Conservation (phyloP, 257 asterid species). For the Fraxinus pennsylvanica region DNA sequence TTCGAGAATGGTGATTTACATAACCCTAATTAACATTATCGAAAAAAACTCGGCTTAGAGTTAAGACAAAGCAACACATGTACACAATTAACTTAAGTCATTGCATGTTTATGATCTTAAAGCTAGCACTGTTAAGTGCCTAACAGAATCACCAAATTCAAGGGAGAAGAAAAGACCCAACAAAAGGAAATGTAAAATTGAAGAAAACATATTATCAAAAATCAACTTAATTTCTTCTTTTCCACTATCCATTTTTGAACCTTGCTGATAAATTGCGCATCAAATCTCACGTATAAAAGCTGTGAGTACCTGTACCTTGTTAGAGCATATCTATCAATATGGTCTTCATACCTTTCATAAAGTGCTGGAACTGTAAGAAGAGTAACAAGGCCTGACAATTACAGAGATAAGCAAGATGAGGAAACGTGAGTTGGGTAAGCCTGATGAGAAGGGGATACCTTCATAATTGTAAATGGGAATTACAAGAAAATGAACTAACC, state of each 20-base stretch:
- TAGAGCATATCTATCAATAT: constrained; percentile 39
- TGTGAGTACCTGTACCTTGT: constrained; percentile 39
- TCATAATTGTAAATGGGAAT: not conserved
- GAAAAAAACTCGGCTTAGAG: too few relatives aligned
- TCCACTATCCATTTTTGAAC: constrained; percentile 52
- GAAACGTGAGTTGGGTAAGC: not conserved
- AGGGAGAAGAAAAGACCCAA: not conserved
- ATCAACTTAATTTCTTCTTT: constrained; percentile 63
- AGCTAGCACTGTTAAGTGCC: constrained; percentile 1
- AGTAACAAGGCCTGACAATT: constrained; percentile 54
- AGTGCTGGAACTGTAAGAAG: constrained; percentile 73
- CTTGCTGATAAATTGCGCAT: constrained; percentile 45
- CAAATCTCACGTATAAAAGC: constrained; percentile 41
- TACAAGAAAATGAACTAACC: constrained; percentile 42
- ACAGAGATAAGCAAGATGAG: not conserved
- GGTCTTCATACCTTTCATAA: constrained; percentile 66
- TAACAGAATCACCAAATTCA: not conserved
- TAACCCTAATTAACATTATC: too few relatives aligned
- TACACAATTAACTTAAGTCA: not conserved
- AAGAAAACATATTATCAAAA: constrained; percentile 2
- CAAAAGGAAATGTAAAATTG: not conserved
- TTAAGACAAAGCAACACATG: not conserved
- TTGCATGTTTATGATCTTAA: not conserved
- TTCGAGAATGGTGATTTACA: too few relatives aligned
- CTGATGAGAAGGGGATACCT: not conserved